Base-by-base conservation (phyloP, 176 grass and related monocot species). In the Oryza australiensis region DNA sequence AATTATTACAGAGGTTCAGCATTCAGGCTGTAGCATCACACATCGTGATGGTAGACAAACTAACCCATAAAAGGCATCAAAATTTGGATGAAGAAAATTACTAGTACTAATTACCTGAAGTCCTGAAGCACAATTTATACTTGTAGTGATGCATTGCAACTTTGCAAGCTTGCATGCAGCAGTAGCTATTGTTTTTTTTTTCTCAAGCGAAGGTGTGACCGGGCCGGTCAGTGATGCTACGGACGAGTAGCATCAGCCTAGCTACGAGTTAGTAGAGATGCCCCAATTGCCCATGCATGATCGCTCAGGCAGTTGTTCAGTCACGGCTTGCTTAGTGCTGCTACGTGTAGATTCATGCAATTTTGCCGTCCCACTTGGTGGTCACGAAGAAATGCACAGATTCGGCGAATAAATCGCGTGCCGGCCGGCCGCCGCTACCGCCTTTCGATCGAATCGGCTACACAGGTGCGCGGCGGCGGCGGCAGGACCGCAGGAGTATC, bases 401-500 rank as follows among this genome's bases (percentile, higher is more conserved):
- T 87, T 77, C 41, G 3, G 27, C 18, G 73, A 82, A 77, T 77
- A 71, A 42, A 33, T 23, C 20, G 40, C 41, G 5, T 72, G 18
- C 55, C 23, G 55, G 55, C 35, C 35, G 35, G 35, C 35, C 8
- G 35, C 35, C 32, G 32, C 15, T 18, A 0, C 7, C 53, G 53
- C 18, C 63, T 34, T 82, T 64, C 65, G 86, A 71, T 64, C 65
- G 86, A 71, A 71, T 72, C 53, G 2, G 55, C 9, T 40, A 33
- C 48, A 70, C 51, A 55, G 38, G 34, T 41, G 62, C 12, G 77
- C 35, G 15, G 71, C 26, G 12, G 70, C 49, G 26, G 70, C n/a
- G n/a, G n/a, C n/a, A n/a, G n/a, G n/a, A n/a, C n/a, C n/a, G n/a
- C 64, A 75, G 22, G 62, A 59, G 84, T 67, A 80, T 80, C 76